Evolutionary conservation across 441 rosid genomes (phyloP).

Genomic region (Iberis amara): DNA sequence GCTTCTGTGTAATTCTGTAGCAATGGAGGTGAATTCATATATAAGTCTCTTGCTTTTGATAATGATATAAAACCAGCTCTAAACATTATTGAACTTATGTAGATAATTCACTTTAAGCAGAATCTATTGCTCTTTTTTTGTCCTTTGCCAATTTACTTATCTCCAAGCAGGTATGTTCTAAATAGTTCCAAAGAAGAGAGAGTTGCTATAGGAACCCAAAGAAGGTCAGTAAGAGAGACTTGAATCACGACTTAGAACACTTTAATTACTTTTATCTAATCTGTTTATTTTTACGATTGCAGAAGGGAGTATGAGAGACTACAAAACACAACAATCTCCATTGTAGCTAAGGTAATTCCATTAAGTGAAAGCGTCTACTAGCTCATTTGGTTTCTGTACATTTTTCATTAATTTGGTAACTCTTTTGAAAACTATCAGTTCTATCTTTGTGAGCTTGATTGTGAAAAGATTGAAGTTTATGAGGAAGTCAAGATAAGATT

Average conservation of each 20-base stretch:
- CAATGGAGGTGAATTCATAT: conserved; percentile 72
- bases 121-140: not conserved
- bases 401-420: no score
- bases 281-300: conserved; percentile 28
- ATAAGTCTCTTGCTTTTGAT: no score
- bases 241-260: conserved; percentile 1
- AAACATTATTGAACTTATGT: no score
- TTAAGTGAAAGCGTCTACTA: no score
- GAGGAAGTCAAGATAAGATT: no score
- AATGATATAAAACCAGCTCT: no score
- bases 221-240: conserved; percentile 48
- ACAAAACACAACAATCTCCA: conserved; percentile 26
- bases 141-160: not conserved
- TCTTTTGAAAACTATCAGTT: no score
- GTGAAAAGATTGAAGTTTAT: no score
- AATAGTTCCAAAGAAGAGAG: conserved; percentile 75
- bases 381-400: no score
- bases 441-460: no score
- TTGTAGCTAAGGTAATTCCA: no score
- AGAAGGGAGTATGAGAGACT: conserved; percentile 85
- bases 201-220: conserved; percentile 48
- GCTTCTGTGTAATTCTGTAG: conserved; percentile 74
- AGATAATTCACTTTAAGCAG: no score
- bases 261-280: not conserved
- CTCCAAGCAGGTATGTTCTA: conserved; percentile 33